Percentiles rank a stretch among this genome's conserved stretches.
phyloP scores from a whole-genome alignment of 169 alveolate species.

The Plasmodium cynomolgi region DNA sequence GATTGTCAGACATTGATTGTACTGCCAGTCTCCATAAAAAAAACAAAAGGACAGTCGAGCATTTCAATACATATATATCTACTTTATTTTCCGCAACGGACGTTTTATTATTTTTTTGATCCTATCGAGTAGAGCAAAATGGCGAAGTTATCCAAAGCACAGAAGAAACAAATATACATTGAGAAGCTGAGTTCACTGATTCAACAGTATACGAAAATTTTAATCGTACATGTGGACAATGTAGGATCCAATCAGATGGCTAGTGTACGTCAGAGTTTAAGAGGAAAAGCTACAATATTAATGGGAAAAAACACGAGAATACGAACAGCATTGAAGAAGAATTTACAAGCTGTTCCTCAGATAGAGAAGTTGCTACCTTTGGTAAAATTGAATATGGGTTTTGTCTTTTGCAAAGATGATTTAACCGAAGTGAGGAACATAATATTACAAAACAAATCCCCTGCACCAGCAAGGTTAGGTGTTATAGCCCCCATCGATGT shows the following conservation, averaged over 20 bases:
- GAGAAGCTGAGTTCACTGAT: constrained; percentile 88
- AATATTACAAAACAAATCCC: constrained; percentile 93
- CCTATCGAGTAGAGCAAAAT: constrained; percentile 69
- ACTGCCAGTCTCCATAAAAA: constrained; percentile 79
- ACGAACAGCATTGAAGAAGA: constrained; percentile 92
- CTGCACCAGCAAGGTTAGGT: constrained; percentile 99
- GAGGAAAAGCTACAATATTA: constrained; percentile 94
- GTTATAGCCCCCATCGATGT: constrained; percentile 97
- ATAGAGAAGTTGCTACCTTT: constrained; percentile 90
- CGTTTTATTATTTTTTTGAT: neutral
- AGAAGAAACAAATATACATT: constrained; percentile 90
- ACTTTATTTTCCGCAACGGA: neutral
- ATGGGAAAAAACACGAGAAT: constrained; percentile 98
- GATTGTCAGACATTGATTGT: constrained; percentile 76
- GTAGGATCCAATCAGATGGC: constrained; percentile 97
- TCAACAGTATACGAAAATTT: constrained; percentile 89
- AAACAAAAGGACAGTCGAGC: neutral
- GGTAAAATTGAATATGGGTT: constrained; percentile 95
- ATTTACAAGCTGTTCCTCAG: constrained; percentile 85
- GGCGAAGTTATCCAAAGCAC: constrained; percentile 89
- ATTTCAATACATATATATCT: neutral
- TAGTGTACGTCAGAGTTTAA: constrained; percentile 92
- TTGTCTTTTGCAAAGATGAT: constrained; percentile 96
- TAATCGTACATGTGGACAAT: constrained; percentile 95
- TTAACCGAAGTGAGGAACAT: constrained; percentile 93